A percentile compares a stretch with the other conserved stretches of the same genome.
phyloP scores from a whole-genome alignment of 495 filamentous ascomycete species.

The Neurospora sp. region DNA sequence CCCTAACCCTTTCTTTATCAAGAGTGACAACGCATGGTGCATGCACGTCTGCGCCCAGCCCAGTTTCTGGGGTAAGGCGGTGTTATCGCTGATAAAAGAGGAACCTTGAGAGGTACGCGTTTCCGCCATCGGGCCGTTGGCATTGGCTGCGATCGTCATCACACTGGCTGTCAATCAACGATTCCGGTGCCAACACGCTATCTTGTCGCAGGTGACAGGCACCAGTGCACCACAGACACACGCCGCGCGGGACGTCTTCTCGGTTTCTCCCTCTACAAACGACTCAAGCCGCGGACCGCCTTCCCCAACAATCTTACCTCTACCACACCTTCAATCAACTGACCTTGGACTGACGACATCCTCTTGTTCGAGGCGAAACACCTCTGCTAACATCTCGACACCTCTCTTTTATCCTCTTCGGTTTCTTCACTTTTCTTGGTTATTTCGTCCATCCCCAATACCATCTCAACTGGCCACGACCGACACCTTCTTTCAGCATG shows the following conservation, averaged over 20 bases:
- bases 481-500: slow-evolving; percentile 20
- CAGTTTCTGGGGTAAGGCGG: not conserved
- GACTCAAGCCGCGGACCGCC: not conserved
- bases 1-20: not conserved
- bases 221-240: not conserved
- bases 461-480: not conserved
- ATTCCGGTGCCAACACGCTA: not conserved
- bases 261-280: not conserved
- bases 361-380: not conserved
- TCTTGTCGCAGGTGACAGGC: not conserved
- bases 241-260: not conserved
- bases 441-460: not conserved
- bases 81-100: not conserved
- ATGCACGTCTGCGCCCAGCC: not conserved
- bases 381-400: not conserved
- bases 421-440: not conserved
- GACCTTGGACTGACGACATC: not conserved
- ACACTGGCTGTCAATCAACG: not conserved
- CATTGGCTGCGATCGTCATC: not conserved
- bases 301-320: not conserved
- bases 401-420: not conserved
- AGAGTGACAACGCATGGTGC: not conserved
- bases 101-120: not conserved
- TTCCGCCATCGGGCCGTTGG: not conserved
- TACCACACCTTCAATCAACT: not conserved